A percentile compares a stretch with the other conserved stretches of the same genome.
These are phyloP conservation scores for Phytophthora rubi DNA, from an alignment of 352 stramenopile genomes.

Conservation along the genomic window DNA sequence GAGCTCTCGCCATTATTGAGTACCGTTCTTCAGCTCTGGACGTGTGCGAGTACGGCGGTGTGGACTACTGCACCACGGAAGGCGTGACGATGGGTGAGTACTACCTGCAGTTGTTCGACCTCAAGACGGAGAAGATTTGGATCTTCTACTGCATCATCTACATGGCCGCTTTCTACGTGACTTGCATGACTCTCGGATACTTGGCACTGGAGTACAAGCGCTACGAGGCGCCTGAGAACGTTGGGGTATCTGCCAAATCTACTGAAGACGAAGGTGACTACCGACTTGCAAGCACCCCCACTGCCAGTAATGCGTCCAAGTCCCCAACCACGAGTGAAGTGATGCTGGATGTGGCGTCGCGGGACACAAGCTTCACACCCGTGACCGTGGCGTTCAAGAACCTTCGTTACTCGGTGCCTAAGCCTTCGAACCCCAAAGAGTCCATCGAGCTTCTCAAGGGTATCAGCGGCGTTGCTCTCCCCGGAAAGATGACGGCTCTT, in stretches of 20 bases:
- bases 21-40: conserved; percentile 38
- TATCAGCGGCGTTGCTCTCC: conserved; percentile 27
- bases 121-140: conserved; percentile 44
- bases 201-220: conserved; percentile 46
- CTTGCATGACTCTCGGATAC: conserved; percentile 42
- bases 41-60: conserved; percentile 37
- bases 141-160: conserved; percentile 40
- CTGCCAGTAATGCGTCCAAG: conserved; percentile 16
- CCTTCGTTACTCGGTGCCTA: conserved; percentile 25
- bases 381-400: conserved; percentile 30
- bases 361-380: conserved; percentile 22
- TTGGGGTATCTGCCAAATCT: conserved; percentile 11
- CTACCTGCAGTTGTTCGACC: conserved; percentile 39
- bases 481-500: conserved; percentile 30
- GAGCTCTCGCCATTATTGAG: conserved; percentile 41
- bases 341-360: conserved; percentile 28
- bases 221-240: conserved; percentile 26
- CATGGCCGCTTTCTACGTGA: conserved; percentile 37
- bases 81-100: conserved; percentile 39
- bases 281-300: conserved; percentile 25
- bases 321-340: conserved; percentile 32
- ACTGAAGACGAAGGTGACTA: conserved; percentile 21
- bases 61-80: conserved; percentile 42
- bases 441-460: conserved; percentile 32
- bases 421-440: conserved; percentile 31